Base-by-base conservation (phyloP, 2,329 filamentous ascomycete genomes). In the Chrysoporthe puriensis region DNA sequence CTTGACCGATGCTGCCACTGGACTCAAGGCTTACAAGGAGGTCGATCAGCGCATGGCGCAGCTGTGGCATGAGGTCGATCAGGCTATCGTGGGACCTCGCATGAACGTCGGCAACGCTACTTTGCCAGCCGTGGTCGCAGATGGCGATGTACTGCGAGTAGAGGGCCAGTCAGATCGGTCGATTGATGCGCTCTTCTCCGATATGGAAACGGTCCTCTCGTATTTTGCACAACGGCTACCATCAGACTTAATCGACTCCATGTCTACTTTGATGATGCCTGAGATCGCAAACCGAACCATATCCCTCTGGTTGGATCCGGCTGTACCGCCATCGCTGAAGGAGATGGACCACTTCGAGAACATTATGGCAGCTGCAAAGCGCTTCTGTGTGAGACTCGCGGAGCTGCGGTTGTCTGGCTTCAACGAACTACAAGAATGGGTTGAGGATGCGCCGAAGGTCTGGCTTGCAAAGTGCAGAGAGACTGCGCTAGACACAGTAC, bases 401-500 rank as follows among this genome's bases (percentile, higher is more conserved):
- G 78, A 81, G 8, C 81, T 90, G 21, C 84, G 86, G 0, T 95
- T 92, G 84, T 83, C 84, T 18, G 85, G 85, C 4, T 82, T 86
- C 60, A 81, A 84, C 16, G 86, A 90, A 43, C 80, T 99, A 48
- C 84, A 87, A 57, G 88, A 92, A 34, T 99, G 96, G 95, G 89
- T 93, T 0, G 87, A 90, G 52, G 89, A 90, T 70, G 91, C 93
- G 0, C 92, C 94, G 0, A 88, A 88, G 67, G 89, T 93, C 36
- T 99, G 96, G 96, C 85, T 98, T 16, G 87, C 87, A 2, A 95
- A 93, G 76, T 91, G 94, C 71, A 89, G 92, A 73, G 94, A 97
- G 74, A 88, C 86, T 44, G 90, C 93, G 0, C 84, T 99, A 34
- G 90, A 94, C 70, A 85, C 86, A 44, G 88, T 96, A 14, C 88